Conservation (phyloP, 139 green algal genomes). For the Micractinium conductrix region DNA sequence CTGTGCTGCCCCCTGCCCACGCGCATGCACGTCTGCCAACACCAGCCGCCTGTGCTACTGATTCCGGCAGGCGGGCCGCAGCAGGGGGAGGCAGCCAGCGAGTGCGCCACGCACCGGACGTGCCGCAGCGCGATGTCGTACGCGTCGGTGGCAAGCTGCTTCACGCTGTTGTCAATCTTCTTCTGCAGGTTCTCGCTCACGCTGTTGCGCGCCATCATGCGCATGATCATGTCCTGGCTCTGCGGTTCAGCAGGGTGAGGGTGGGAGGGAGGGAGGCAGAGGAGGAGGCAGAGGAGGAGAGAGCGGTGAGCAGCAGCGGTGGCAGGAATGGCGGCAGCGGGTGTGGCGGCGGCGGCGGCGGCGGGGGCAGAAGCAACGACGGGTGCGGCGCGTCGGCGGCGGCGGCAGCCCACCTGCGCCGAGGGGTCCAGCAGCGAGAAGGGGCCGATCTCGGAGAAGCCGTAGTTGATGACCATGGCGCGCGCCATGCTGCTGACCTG, state of each 20-base stretch:
- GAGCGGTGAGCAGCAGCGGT: no score
- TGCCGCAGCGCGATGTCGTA: constrained; percentile 80
- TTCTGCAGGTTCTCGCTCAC: constrained; percentile 96
- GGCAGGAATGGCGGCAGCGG: no score
- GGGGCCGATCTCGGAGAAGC: constrained; percentile 97
- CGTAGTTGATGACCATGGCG: constrained; percentile 99
- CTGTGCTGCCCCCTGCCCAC: no score
- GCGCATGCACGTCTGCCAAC: no score
- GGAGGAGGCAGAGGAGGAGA: background rate
- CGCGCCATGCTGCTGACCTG: constrained; percentile 89
- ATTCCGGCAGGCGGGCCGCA: no score
- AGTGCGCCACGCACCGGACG: constrained; percentile 53
- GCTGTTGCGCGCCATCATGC: constrained; percentile 98
- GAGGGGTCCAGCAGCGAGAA: constrained; percentile 93
- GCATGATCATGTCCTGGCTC: constrained; percentile 96
- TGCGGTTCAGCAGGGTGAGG: constrained; percentile 52
- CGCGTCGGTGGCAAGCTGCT: constrained; percentile 84
- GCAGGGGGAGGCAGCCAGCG: background rate
- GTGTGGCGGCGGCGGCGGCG: no score
- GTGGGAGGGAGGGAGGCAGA: background rate
- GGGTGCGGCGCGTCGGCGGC: no score
- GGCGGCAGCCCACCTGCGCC: constrained; percentile 42
- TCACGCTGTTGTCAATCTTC: constrained; percentile 92
- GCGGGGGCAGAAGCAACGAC: no score
- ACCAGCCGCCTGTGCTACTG: no score